Percentiles rank a stretch among this genome's conserved stretches.
These are phyloP conservation scores for Coemansia reversa DNA, from an alignment of 192 early-diverging fungal genomes.

Conservation along the genomic window DNA sequence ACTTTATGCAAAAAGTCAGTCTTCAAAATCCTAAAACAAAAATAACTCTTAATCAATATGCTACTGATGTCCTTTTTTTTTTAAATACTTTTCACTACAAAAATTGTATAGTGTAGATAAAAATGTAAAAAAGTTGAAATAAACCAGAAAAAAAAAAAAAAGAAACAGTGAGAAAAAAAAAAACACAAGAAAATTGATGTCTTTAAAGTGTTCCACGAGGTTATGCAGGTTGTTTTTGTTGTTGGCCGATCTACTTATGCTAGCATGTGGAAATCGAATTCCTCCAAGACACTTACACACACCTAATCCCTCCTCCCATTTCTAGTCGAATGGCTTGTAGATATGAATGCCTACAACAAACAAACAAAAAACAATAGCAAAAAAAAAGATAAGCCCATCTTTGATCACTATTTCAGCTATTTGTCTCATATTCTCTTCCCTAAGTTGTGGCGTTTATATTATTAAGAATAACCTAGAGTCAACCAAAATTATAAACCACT, in stretches of 20 bases:
- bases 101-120: not conserved
- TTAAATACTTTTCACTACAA: too few relatives aligned
- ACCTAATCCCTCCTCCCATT: not conserved
- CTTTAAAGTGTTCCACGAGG: not conserved
- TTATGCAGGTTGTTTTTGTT: not conserved
- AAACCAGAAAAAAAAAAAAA: constrained; percentile 30
- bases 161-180: constrained; percentile 8
- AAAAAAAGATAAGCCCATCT: not conserved
- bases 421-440: not conserved
- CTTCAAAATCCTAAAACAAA: too few relatives aligned
- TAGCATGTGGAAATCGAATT: not conserved
- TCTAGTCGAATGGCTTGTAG: not conserved
- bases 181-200: constrained; percentile 4
- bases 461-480: not conserved
- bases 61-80: not conserved
- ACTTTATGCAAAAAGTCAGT: too few relatives aligned
- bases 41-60: not conserved
- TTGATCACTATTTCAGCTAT: not conserved
- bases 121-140: not conserved
- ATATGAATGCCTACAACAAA: not conserved
- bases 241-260: not conserved
- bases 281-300: not conserved
- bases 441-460: not conserved
- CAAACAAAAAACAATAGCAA: not conserved
- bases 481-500: too few relatives aligned